phyloP scores from a whole-genome alignment of 805 yeast genomes.

The Yamadazyma philogaea region DNA sequence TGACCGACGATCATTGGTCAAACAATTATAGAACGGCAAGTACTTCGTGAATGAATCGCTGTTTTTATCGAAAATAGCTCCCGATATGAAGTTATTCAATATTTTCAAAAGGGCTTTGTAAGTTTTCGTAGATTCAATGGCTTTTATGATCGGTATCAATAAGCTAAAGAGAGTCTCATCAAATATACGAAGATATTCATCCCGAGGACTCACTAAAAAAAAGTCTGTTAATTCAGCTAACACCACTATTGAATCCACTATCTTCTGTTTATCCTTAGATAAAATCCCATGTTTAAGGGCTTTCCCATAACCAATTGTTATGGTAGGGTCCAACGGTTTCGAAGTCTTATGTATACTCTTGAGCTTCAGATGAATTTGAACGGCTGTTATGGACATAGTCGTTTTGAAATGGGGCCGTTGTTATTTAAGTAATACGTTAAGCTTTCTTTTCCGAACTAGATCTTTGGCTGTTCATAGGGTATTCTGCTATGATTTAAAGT shows the following conservation, averaged over 20 bases:
- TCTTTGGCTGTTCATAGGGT: too few species aligned
- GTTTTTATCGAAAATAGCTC: conserved; percentile 37
- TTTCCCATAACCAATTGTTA: conserved; percentile 32
- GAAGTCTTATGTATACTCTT: not conserved
- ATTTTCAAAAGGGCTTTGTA: conserved; percentile 45
- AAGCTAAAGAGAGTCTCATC: conserved; percentile 40
- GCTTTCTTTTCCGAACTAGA: too few species aligned
- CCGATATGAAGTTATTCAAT: conserved; percentile 39
- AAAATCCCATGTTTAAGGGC: conserved; percentile 41
- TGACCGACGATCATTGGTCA: conserved; percentile 36
- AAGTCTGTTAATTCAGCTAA: conserved; percentile 51
- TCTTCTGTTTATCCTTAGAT: conserved; percentile 47
- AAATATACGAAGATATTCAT: conserved; percentile 31
- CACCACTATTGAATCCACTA: conserved; percentile 51
- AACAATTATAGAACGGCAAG: conserved; percentile 33
- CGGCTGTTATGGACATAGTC: not conserved
- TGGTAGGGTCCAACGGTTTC: conserved; percentile 28
- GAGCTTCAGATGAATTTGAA: not conserved
- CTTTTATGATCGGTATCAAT: conserved; percentile 38
- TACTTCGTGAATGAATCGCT: conserved; percentile 33
- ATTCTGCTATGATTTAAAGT: not conserved
- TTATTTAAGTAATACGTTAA: too few species aligned
- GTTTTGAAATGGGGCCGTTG: too few species aligned
- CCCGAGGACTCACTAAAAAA: conserved; percentile 29
- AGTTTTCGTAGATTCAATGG: conserved; percentile 42